Evolutionary conservation across 768 basidiomycete species (phyloP).

Genomic region (Cyathus striatus): DNA sequence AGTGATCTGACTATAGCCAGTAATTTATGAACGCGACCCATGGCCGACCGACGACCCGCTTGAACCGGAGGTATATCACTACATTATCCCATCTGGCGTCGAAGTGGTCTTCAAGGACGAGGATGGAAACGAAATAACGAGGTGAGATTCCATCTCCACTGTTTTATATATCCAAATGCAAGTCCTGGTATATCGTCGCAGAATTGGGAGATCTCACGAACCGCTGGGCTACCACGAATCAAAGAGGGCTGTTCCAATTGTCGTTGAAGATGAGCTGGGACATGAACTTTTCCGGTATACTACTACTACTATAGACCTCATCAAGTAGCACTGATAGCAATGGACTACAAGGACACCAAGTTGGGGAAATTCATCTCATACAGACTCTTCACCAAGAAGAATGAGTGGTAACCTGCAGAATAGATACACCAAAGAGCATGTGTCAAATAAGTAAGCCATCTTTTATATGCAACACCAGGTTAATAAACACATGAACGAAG

Average conservation of each 20-base stretch:
- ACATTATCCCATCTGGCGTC: slow-evolving; percentile 61
- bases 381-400: background rate
- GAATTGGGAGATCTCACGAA: too few relatives aligned
- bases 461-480: too few relatives aligned
- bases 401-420: background rate
- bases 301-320: too few relatives aligned
- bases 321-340: too few relatives aligned
- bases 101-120: slow-evolving; percentile 68
- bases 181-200: too few relatives aligned
- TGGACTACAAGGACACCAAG: background rate
- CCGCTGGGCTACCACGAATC: background rate
- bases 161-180: background rate
- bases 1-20: too few relatives aligned
- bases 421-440: background rate
- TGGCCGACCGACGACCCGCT: slow-evolving; percentile 16
- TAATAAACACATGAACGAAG: too few relatives aligned
- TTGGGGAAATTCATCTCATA: background rate
- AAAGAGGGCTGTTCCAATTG: slow-evolving; percentile 29
- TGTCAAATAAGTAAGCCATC: background rate
- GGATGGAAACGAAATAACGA: slow-evolving; percentile 56
- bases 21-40: slow-evolving; percentile 18
- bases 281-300: slow-evolving; percentile 51
- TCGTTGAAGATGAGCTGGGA: slow-evolving; percentile 58
- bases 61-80: slow-evolving; percentile 36
- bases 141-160: slow-evolving; percentile 27